phyloP scores from a whole-genome alignment of 352 stramenopile species.

The Phytophthora foliorum region DNA sequence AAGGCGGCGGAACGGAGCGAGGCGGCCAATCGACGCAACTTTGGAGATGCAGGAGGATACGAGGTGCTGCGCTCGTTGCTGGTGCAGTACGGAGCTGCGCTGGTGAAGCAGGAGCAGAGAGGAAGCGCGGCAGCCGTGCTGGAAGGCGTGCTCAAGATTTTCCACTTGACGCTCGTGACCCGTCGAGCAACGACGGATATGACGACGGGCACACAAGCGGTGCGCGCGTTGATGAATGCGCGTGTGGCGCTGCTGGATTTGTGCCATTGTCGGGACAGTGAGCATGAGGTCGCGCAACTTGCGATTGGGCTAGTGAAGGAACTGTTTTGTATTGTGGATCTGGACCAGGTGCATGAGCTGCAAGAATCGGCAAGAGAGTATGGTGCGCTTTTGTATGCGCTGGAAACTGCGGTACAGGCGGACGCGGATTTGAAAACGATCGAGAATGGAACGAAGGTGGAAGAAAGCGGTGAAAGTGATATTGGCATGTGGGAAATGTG shows the following conservation, averaged over 20 bases:
- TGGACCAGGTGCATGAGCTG: conserved; percentile 81
- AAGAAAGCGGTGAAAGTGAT: conserved; percentile 17
- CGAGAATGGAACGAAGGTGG: conserved; percentile 16
- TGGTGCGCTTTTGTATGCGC: conserved; percentile 76
- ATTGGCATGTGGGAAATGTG: conserved; percentile 54
- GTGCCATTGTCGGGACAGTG: conserved; percentile 53
- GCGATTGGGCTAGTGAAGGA: conserved; percentile 81
- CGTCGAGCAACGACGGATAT: conserved; percentile 62
- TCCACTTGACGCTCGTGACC: conserved; percentile 70
- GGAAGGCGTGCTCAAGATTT: conserved; percentile 62
- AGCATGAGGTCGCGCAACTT: conserved; percentile 58
- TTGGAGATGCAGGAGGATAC: conserved; percentile 76
- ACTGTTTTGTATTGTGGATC: conserved; percentile 75
- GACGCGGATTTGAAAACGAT: conserved; percentile 28
- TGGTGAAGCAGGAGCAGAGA: conserved; percentile 24
- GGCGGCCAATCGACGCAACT: conserved; percentile 78
- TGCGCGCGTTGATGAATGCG: conserved; percentile 72
- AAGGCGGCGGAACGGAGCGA: conserved; percentile 78
- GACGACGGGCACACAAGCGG: conserved; percentile 68
- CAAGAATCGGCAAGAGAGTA: conserved; percentile 85
- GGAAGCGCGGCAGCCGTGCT: conserved; percentile 48
- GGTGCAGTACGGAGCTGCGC: conserved; percentile 62
- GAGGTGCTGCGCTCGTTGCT: conserved; percentile 75
- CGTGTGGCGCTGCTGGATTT: conserved; percentile 73
- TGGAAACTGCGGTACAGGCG: conserved; percentile 55